Conservation (phyloP, 2,329 filamentous ascomycete species). For the Monilinia laxa region DNA sequence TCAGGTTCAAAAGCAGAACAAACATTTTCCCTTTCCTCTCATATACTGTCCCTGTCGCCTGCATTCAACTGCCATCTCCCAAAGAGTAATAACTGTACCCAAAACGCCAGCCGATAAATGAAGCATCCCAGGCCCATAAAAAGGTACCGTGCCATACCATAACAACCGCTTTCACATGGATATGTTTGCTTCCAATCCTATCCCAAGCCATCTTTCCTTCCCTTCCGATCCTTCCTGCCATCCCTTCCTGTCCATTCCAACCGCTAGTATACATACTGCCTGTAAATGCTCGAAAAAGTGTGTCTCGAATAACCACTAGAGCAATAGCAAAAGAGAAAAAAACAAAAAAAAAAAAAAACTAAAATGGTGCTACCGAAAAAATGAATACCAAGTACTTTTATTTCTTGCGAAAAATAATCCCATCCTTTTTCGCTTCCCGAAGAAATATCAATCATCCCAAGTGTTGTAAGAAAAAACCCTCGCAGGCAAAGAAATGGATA, state of each 20-base stretch:
- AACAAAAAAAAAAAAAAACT: background rate
- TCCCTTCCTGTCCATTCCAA: constrained; percentile 1
- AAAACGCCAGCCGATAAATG: constrained; percentile 13
- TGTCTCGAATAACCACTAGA: constrained; percentile 13
- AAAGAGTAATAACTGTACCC: constrained; percentile 8
- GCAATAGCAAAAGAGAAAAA: background rate
- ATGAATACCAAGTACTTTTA: constrained; percentile 12
- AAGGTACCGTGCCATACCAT: constrained; percentile 3
- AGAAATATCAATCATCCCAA: constrained; percentile 18
- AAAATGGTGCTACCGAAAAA: constrained; percentile 10
- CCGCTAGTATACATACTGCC: constrained; percentile 18
- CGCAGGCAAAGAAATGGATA: constrained; percentile 22
- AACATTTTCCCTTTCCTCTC: background rate
- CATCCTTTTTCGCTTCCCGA: constrained; percentile 3
- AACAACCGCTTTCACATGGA: constrained; percentile 11
- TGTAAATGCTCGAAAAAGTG: constrained; percentile 11
- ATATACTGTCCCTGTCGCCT: background rate
- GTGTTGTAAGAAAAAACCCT: constrained; percentile 2
- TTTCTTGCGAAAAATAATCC: constrained; percentile 12
- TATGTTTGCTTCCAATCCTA: constrained; percentile 7
- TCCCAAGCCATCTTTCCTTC: constrained; percentile 1
- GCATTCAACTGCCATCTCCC: background rate
- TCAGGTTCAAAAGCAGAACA: background rate
- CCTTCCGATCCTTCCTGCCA: background rate
- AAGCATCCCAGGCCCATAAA: background rate